Base-by-base conservation (phyloP, 1,284 basidiomycete genomes). In the Moesziomyces parantarcticus region DNA sequence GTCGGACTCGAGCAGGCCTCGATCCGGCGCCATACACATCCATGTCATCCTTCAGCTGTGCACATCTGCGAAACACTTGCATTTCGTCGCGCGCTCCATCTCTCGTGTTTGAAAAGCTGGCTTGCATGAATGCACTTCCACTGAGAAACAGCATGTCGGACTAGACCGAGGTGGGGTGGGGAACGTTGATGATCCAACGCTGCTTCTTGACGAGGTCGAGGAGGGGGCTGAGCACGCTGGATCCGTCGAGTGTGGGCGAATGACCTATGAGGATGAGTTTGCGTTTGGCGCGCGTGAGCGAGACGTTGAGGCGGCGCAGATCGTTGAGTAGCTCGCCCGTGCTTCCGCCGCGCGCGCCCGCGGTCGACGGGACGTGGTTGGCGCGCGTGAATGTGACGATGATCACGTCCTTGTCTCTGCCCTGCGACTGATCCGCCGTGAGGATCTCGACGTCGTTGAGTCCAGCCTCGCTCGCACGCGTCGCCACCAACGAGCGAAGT, bases 381-480 rank as follows among this genome's bases (percentile, higher is more conserved):
- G 76, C 71, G 2, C 80, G 71, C 9, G 79, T 77, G 23, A 83
- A 66, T 4, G 74, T 80, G 48, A 79, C 55, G n/a, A 83, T 40
- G n/a, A 82, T 70, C 7, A 82, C 65, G 39, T 69, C 60, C 53
- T 80, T 82, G 86, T 99, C 97, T 49, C 97, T 87, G 0, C 97
- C 97, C 85, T 99, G 97, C 81, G 92, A 92, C 62, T 90, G 91
- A 85, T 99, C 97, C 1, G 94, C 94, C 0, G 97, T 99, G 50
- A 98, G 85, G 50, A 97, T 89, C 84, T 99, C 96, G 20, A 99
- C 86, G 5, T 50, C 44, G 3, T 60, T 36, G 26, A 56, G 14
- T 1, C 44, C 8, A 1, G 16, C 43, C 22, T 21, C n/a, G 21
- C n/a, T 29, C 20, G 22, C 50, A 23, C 42, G 47, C n/a, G 18